Evolutionary conservation across 208 protist species (phyloP), one percentile per base, ranked within the genome.

Genomic region (Crithidia expoeki): DNA sequence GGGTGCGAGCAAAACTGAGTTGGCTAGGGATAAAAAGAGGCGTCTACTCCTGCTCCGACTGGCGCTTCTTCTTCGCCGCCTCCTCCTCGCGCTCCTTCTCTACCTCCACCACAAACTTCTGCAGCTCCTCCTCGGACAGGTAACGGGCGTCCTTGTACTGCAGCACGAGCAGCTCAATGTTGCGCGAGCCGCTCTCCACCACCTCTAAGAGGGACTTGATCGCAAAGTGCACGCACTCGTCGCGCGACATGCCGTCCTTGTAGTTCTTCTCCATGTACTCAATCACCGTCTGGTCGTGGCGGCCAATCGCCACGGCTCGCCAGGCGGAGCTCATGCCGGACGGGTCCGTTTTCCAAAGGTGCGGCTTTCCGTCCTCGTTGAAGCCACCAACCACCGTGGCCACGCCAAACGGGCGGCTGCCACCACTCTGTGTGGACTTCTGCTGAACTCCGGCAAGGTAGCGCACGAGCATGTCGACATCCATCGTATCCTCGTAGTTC

Each of bases 211-310:
- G 88, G 5, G 98, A 89, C 70, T 94, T 96, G 72, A 99, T 94
- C 11, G 98, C 98, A 21, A 99, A 97, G 76, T 99, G 98, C 44
- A 99, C 86, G 50, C 95, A 95, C 49, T 94, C 93, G 23, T 98
- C 83, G 28, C 98, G 93, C 50, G 65, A 86, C 80, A 94, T 94
- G 52, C 93, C 87, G 16, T 96, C 89, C 65, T 88, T 89, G 83
- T 99, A 99, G 80, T 98, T 91, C 85, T 99, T 99, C 85, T 99
- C 99, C 74, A 99, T 96, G 84, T 96, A 99, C 80, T 99, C 98
- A 52, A 97, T 86, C n/a, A 99, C 98, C 16, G 96, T 98, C 82
- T 99, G 98, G 50, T 98, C 95, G 66, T 98, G 97, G 23, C 96
- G 89, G 51, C 98, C 98, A 72, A 93, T 94, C 21, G 87, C 89